phyloP scores from a whole-genome alignment of 2,329 filamentous ascomycete species.

The Ustulina deusta region DNA sequence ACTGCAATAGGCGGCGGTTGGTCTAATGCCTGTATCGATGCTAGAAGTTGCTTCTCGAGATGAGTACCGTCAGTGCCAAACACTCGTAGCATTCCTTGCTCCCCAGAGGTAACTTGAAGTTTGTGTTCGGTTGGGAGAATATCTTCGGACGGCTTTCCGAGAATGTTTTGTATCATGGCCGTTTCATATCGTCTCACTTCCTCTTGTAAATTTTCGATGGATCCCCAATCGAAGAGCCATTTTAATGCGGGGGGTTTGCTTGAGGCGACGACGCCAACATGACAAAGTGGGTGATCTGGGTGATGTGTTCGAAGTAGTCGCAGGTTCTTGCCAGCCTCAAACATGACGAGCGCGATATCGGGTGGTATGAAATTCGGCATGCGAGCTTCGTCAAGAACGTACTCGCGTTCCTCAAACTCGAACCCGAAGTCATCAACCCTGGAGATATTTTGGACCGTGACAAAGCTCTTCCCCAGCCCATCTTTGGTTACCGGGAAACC shows the following conservation, averaged over 20 bases:
- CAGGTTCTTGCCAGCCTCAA: slow-evolving; percentile 82
- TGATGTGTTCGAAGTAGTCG: slow-evolving; percentile 78
- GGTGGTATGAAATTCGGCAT: slow-evolving; percentile 78
- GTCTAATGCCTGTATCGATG: slow-evolving; percentile 63
- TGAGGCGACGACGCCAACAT: slow-evolving; percentile 59
- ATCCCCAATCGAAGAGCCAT: slow-evolving; percentile 80
- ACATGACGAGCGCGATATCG: slow-evolving; percentile 78
- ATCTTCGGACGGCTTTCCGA: slow-evolving; percentile 7
- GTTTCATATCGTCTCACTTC: slow-evolving; percentile 68
- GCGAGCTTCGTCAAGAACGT: slow-evolving; percentile 70
- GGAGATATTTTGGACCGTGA: slow-evolving; percentile 67
- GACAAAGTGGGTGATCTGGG: slow-evolving; percentile 75
- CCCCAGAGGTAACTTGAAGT: slow-evolving; percentile 3
- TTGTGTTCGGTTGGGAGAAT: background rate
- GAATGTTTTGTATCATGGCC: slow-evolving; percentile 50
- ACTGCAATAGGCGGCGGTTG: slow-evolving; percentile 47
- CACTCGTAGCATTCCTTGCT: slow-evolving; percentile 54
- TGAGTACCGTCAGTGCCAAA: slow-evolving; percentile 62
- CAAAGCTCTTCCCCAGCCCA: slow-evolving; percentile 67
- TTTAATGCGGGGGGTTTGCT: slow-evolving; percentile 68
- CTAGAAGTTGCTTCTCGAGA: slow-evolving; percentile 61
- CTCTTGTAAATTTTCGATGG: slow-evolving; percentile 72
- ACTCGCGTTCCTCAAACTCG: slow-evolving; percentile 69
- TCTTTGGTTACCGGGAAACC: slow-evolving; percentile 66
- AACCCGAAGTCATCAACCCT: slow-evolving; percentile 70